Conservation (phyloP, 2,329 filamentous ascomycete species). For the Aureobasidium zeae region DNA sequence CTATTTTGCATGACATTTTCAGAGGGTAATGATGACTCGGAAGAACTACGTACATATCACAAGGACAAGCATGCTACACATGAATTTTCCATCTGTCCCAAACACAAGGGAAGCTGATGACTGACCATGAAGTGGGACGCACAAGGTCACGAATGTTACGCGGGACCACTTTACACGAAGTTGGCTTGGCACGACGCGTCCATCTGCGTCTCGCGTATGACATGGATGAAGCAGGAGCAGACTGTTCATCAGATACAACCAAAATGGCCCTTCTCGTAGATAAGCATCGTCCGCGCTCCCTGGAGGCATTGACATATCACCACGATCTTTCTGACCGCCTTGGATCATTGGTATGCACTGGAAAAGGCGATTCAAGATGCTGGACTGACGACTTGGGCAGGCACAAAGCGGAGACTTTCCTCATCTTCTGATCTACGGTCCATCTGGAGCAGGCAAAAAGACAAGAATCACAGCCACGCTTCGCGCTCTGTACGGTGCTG, state of each 20-base stretch:
- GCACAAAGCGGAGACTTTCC: conserved; percentile 96
- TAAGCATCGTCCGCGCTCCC: conserved; percentile 59
- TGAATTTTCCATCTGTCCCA: no score
- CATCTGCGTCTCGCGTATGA: no score
- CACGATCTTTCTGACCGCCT: conserved; percentile 78
- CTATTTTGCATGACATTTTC: neutral
- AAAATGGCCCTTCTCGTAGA: conserved; percentile 61
- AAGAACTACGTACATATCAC: no score
- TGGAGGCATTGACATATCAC: conserved; percentile 78
- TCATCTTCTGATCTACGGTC: conserved; percentile 92
- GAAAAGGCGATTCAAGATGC: neutral
- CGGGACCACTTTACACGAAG: no score
- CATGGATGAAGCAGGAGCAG: neutral
- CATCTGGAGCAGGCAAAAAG: conserved; percentile 94
- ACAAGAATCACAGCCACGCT: conserved; percentile 91
- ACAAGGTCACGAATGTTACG: neutral
- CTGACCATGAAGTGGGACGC: no score
- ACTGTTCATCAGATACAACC: neutral
- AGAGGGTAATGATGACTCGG: neutral
- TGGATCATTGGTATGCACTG: conserved; percentile 62
- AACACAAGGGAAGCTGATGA: no score
- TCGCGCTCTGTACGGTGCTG: conserved; percentile 88
- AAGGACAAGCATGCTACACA: no score
- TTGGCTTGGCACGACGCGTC: no score
- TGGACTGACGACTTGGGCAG: conserved; percentile 38